phyloP scores from a whole-genome alignment of 192 early-diverging fungal species.

The Coemansia sp. region DNA sequence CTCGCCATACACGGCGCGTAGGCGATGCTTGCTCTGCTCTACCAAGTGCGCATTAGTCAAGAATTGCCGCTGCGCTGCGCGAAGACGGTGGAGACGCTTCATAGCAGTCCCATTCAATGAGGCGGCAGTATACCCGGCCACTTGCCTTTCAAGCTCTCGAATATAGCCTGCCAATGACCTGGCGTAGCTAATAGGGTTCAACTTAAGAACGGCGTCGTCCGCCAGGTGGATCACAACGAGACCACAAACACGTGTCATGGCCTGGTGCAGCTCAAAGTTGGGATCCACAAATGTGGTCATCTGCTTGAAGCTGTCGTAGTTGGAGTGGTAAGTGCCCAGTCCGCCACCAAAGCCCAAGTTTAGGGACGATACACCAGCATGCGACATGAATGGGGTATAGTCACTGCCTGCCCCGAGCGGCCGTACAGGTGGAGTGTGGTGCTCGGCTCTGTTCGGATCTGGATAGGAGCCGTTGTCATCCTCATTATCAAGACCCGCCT shows the following conservation, averaged over 20 bases:
- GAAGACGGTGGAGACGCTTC: constrained; percentile 29
- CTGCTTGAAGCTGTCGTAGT: constrained; percentile 67
- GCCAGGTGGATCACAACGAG: constrained; percentile 54
- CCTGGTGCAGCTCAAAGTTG: constrained; percentile 58
- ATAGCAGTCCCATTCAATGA: background rate
- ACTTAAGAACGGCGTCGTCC: constrained; percentile 48
- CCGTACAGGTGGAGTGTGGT: constrained; percentile 17
- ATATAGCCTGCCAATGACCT: constrained; percentile 51
- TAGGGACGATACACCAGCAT: constrained; percentile 63
- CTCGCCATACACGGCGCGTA: constrained; percentile 42
- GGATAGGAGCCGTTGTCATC: background rate
- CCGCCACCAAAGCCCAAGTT: constrained; percentile 58
- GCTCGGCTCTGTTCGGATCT: background rate
- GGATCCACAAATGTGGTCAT: constrained; percentile 63
- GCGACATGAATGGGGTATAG: constrained; percentile 62
- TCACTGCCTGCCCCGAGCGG: constrained; percentile 61
- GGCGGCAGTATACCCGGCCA: constrained; percentile 6
- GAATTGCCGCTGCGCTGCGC: constrained; percentile 37
- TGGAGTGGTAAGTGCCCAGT: constrained; percentile 65
- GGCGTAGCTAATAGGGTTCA: constrained; percentile 56
- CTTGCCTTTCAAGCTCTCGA: constrained; percentile 31
- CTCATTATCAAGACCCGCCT: background rate
- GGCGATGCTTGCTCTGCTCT: constrained; percentile 31
- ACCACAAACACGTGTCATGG: constrained; percentile 56
- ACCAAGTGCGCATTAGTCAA: constrained; percentile 30